Evolutionary conservation across 179 eudicot species (phyloP).

Genomic region (Silene vulgaris): DNA sequence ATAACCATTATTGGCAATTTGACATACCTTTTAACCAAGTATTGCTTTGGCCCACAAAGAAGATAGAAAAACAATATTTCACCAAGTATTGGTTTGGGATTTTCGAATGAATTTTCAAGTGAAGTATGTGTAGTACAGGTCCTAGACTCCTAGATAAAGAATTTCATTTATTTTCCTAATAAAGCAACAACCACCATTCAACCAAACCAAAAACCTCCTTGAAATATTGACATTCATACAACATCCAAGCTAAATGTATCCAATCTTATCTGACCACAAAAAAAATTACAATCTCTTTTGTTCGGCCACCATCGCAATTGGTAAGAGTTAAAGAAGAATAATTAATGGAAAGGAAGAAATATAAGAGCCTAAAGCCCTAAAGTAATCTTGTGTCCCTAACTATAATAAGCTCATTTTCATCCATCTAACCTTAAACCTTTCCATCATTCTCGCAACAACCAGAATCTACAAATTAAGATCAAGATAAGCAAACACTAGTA

Average conservation of each 20-base stretch:
- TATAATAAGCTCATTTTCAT: neutral
- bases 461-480: neutral
- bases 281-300: neutral
- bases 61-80: neutral
- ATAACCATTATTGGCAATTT: neutral
- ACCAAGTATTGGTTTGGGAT: neutral
- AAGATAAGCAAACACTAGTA: neutral
- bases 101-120: neutral
- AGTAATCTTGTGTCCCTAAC: neutral
- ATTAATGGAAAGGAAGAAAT: neutral
- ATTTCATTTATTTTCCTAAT: neutral
- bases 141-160: neutral
- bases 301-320: neutral
- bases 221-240: neutral
- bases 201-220: neutral
- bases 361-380: neutral
- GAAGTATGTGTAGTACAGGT: neutral
- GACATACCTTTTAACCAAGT: neutral
- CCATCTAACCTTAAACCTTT: neutral
- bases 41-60: slow-evolving; percentile 3
- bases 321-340: neutral
- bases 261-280: neutral
- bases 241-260: neutral
- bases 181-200: neutral
- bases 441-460: slow-evolving; percentile 3